Evolutionary conservation across 345 rosid species (phyloP), one percentile per base, ranked within the genome.

Genomic region (Hypericum androsaemum): DNA sequence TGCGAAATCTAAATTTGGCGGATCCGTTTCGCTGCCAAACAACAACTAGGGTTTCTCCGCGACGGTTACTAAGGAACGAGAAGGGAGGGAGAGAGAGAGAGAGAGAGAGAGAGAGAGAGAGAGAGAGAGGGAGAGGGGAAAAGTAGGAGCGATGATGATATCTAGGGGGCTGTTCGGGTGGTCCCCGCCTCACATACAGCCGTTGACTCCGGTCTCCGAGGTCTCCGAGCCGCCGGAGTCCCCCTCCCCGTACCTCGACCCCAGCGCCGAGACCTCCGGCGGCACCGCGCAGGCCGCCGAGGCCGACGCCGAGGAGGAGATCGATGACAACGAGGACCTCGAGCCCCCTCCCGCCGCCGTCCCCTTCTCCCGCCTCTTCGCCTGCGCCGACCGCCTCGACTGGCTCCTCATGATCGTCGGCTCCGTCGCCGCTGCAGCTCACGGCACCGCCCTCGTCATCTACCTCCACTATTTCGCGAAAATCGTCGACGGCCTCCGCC

Each of bases 151-250:
- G 77, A 84, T 92, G 97, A 88, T 88, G 97, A 74, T 85, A 50
- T 83, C 97, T 1, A 77, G 98, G 60, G 98, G 98, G 28, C 75
- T 92, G 73, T 92, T 92, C 38, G 97, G 98, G 53, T 88, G 88
- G 97, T 92, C 98, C 47, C 98, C 98, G 49, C 97, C 98, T 7
- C 98, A 92, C 62, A 77, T 92, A 74, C 98, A 92, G 54, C 98
- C 97, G 39, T 52, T 92, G 61, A 92, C 98, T 58, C 98, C 98
- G 5, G 98, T 92, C 1, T 88, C 98, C 0, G 98, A 92, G 77
- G 97, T 94, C 6, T 94, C 99, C 12, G 99, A 88, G 81, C 97
- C 99, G 37, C 99, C 99, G 57, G 99, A 92, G 77, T 83, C 95
- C 9, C 98, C 98, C 2, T 92, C 97, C 5, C 98, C 98, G 7